Base-by-base conservation (phyloP, 2,329 filamentous ascomycete species). In the Pyricularia pennisetigena region DNA sequence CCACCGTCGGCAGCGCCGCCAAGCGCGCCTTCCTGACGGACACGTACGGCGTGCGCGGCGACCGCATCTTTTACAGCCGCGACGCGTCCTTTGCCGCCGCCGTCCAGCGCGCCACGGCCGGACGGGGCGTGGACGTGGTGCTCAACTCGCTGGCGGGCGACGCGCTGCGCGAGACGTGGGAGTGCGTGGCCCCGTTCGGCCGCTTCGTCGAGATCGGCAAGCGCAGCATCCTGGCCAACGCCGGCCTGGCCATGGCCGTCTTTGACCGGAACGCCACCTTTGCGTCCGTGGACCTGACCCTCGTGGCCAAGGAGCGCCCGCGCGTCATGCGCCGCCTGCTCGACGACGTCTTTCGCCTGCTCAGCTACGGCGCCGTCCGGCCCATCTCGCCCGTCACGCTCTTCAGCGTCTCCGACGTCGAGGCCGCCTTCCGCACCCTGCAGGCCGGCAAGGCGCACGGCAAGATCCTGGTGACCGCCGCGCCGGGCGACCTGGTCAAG, bases 191-290 rank as follows among this genome's bases (percentile, higher is more conserved):
- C 9, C 66, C 68, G 49, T 76, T 75, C 65, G 78, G 78, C 9
- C 71, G 73, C 20, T 77, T 79, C 41, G 66, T 79, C 6, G 78
- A 79, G 70, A 74, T 79, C 23, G 76, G 76, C 6, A 76, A 75
- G 68, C 72, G 72, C 16, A 76, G 78, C 65, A 74, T 78, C 57
- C 66, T 70, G 3, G 73, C 75, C 64, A 77, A 79, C 61, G 74
- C 72, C 20, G 70, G 73, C 5, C 72, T 81, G 20, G 76, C 77
- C n/a, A 80, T 81, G 78, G 66, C 70, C 1, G 74, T 73, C 0
- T 80, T 81, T 32, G 73, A 74, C 16, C 6, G 59, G 35, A 71
- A 71, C 66, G 59, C 62, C 28, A 68, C 68, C 6, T 71, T 69
- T 35, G 49, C 49, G 24, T 65, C 66, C 8, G 57, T 71, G 12